phyloP scores from a whole-genome alignment of 805 yeast genomes.

The Jamesozyma hellenica region DNA sequence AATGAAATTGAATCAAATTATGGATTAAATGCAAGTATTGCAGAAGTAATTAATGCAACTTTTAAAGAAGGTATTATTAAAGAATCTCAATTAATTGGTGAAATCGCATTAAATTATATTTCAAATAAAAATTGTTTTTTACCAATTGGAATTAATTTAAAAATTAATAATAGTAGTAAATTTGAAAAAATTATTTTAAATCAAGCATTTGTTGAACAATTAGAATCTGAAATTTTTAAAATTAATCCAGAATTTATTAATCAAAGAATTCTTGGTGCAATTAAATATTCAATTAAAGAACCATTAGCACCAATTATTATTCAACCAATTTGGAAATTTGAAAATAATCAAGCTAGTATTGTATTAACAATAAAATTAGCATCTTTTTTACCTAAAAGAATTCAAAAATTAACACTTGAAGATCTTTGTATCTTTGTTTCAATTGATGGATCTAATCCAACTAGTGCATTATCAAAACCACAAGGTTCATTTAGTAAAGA shows the following conservation, averaged over 20 bases:
- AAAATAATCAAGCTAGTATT: conserved; percentile 73
- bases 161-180: conserved; percentile 34
- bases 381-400: conserved; percentile 28
- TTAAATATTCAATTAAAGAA: conserved; percentile 56
- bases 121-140: conserved; percentile 22
- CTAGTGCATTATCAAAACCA: conserved; percentile 81
- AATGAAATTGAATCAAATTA: conserved; percentile 31
- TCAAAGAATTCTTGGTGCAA: conserved; percentile 65
- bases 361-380: conserved; percentile 50
- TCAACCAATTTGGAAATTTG: conserved; percentile 85
- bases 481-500: conserved; percentile 86
- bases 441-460: conserved; percentile 53
- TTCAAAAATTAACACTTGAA: conserved; percentile 27
- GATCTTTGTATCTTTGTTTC: conserved; percentile 38
- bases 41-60: conserved; percentile 73
- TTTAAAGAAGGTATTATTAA: conserved; percentile 56
- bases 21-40: conserved; percentile 75
- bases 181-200: conserved; percentile 42
- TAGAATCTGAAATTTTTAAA: conserved; percentile 35
- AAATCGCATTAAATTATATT: conserved; percentile 69
- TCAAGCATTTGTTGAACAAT: conserved; percentile 42
- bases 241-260: conserved; percentile 42
- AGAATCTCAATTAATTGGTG: conserved; percentile 66
- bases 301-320: conserved; percentile 57
- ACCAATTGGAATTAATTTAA: conserved; percentile 37